A percentile compares a stretch with the other conserved stretches of the same genome.
These are phyloP conservation scores for Macrophomina pseudophaseolina DNA, from an alignment of 2,329 filamentous ascomycete species.

Conservation along the genomic window DNA sequence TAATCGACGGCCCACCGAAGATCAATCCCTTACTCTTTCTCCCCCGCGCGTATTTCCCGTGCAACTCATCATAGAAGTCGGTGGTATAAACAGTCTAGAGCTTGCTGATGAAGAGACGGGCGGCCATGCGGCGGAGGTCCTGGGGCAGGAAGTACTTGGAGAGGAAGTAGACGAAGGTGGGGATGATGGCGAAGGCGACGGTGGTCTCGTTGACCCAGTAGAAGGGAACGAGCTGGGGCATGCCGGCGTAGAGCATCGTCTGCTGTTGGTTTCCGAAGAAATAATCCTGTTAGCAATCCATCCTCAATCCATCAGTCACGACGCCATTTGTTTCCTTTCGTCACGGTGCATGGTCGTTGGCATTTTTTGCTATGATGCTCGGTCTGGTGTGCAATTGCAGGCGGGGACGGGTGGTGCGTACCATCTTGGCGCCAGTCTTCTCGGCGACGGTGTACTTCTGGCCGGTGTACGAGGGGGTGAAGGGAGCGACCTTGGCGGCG, in stretches of 20 bases:
- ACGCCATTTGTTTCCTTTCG: not conserved
- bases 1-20: not conserved
- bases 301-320: not conserved
- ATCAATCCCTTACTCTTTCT: not conserved
- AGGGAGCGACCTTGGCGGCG: slow-evolving; percentile 27
- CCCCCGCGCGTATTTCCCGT: not conserved
- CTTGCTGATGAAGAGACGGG: slow-evolving; percentile 53
- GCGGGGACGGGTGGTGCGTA: slow-evolving; percentile 9
- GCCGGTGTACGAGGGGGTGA: slow-evolving; percentile 26
- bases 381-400: not conserved
- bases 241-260: slow-evolving; percentile 49
- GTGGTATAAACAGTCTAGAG: slow-evolving; percentile 37
- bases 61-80: slow-evolving; percentile 1
- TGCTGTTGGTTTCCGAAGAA: slow-evolving; percentile 28
- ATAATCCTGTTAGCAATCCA: slow-evolving; percentile 3
- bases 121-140: slow-evolving; percentile 47
- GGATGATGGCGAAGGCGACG: slow-evolving; percentile 48
- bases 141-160: slow-evolving; percentile 52
- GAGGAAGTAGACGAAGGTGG: slow-evolving; percentile 50
- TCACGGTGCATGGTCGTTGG: not conserved
- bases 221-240: slow-evolving; percentile 53
- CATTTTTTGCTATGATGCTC: not conserved
- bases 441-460: slow-evolving; percentile 22
- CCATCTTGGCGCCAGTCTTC: slow-evolving; percentile 27
- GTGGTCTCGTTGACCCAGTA: slow-evolving; percentile 53